A percentile compares a stretch with the other conserved stretches of the same genome.
phyloP scores from a whole-genome alignment of 2,329 filamentous ascomycete species.

The Nothomitra cinnamomea region DNA sequence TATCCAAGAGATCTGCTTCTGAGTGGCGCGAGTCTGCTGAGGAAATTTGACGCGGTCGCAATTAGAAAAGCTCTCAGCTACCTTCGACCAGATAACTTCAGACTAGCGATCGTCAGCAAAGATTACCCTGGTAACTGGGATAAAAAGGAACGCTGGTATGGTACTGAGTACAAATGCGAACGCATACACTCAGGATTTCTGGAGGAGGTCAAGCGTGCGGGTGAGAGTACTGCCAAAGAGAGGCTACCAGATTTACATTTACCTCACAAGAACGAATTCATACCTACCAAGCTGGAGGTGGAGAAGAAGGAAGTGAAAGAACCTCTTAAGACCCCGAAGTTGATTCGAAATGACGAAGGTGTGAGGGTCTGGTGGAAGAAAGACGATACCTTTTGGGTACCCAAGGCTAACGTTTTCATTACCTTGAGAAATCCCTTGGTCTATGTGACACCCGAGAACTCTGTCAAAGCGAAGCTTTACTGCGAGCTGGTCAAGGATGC shows the following conservation, averaged over 20 bases:
- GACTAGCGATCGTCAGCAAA: slow-evolving; percentile 66
- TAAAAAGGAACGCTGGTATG: slow-evolving; percentile 90
- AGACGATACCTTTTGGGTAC: slow-evolving; percentile 96
- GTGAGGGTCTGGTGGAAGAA: slow-evolving; percentile 94
- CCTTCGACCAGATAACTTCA: slow-evolving; percentile 76
- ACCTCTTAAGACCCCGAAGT: slow-evolving; percentile 53
- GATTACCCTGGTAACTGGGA: slow-evolving; percentile 74
- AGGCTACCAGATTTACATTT: slow-evolving; percentile 61
- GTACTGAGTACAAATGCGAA: slow-evolving; percentile 78
- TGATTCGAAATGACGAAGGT: slow-evolving; percentile 69
- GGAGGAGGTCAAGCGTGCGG: slow-evolving; percentile 47
- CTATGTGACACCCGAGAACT: slow-evolving; percentile 61
- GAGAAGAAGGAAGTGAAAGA: slow-evolving; percentile 81
- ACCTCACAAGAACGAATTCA: slow-evolving; percentile 88
- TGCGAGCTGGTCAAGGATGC: slow-evolving; percentile 77
- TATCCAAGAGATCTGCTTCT: slow-evolving; percentile 75
- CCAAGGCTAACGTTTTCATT: slow-evolving; percentile 75
- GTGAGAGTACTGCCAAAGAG: slow-evolving; percentile 34
- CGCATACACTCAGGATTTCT: slow-evolving; percentile 64
- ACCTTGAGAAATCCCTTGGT: slow-evolving; percentile 64
- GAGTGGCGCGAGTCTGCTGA: slow-evolving; percentile 58
- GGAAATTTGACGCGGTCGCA: slow-evolving; percentile 61
- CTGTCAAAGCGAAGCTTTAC: slow-evolving; percentile 63
- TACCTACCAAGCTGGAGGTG: slow-evolving; percentile 81
- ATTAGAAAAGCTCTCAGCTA: slow-evolving; percentile 60